phyloP scores from a whole-genome alignment of 495 filamentous ascomycete genomes.

The Penicillium crystallinum region DNA sequence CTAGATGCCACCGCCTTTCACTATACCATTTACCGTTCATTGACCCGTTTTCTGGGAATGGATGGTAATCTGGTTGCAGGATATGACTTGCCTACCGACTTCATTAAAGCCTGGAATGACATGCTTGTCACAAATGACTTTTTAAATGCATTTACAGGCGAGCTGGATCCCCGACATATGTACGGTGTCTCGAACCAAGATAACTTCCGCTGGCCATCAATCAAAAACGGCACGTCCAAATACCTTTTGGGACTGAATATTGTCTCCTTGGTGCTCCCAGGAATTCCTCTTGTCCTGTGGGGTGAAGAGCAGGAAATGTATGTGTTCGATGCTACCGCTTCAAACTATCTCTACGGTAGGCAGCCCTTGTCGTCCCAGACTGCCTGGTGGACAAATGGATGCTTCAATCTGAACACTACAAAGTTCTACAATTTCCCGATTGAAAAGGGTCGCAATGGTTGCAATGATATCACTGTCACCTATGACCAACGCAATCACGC shows the following conservation, averaged over 20 bases:
- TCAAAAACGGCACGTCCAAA: constrained; percentile 57
- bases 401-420: constrained; percentile 52
- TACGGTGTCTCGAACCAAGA: constrained; percentile 69
- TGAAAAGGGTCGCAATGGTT: constrained; percentile 50
- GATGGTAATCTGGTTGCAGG: constrained; percentile 59
- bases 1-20: constrained; percentile 68
- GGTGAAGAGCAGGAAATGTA: constrained; percentile 71
- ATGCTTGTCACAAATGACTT: constrained; percentile 63
- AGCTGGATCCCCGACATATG: constrained; percentile 67
- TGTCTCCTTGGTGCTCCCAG: constrained; percentile 61
- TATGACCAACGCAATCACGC: constrained; percentile 68
- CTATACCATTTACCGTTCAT: constrained; percentile 64
- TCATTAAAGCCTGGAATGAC: constrained; percentile 56
- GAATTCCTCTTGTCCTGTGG: constrained; percentile 60
- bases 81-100: constrained; percentile 55
- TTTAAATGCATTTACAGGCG: constrained; percentile 58
- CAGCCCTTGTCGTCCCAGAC: constrained; percentile 60
- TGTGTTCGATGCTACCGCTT: constrained; percentile 59
- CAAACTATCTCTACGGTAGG: constrained; percentile 67
- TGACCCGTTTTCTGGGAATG: constrained; percentile 62
- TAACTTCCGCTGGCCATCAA: constrained; percentile 67
- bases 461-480: constrained; percentile 52
- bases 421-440: constrained; percentile 61
- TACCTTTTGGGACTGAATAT: constrained; percentile 59
- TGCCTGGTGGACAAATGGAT: constrained; percentile 67